Evolutionary conservation across 495 filamentous ascomycete species (phyloP).

Genomic region (Gamarada debralockiae): DNA sequence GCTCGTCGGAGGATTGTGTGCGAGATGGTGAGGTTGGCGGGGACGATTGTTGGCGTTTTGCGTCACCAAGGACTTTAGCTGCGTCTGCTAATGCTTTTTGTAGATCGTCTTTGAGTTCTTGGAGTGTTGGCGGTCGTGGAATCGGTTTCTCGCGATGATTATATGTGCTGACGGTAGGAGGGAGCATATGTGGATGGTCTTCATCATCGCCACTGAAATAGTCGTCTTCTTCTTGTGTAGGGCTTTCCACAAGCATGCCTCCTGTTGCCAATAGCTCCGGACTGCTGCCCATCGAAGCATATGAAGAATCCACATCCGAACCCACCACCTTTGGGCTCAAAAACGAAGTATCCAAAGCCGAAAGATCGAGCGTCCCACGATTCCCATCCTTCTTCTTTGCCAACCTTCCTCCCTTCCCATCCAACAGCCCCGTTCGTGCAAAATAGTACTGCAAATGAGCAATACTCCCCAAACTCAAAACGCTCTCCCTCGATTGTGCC

Average conservation of each 20-base stretch:
- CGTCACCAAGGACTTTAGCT: conserved; percentile 54
- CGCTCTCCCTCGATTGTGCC: conserved; percentile 83
- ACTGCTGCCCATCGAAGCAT: conserved; percentile 52
- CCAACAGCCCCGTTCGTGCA: conserved; percentile 85
- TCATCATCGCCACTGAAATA: conserved; percentile 56
- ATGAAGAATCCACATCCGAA: conserved; percentile 50
- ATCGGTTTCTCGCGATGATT: conserved; percentile 81
- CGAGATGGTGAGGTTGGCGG: conserved; percentile 10
- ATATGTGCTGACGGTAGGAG: conserved; percentile 95
- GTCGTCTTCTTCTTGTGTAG: conserved; percentile 44
- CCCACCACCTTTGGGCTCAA: conserved; percentile 32
- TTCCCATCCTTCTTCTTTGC: conserved; percentile 48
- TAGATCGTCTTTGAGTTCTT: conserved; percentile 72
- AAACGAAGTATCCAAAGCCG: conserved; percentile 41
- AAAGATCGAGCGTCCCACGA: conserved; percentile 18
- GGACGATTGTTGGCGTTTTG: conserved; percentile 19
- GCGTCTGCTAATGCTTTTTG: conserved; percentile 61
- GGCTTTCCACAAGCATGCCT: conserved; percentile 29
- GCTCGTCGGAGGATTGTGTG: conserved; percentile 7
- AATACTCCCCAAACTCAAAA: conserved; percentile 93
- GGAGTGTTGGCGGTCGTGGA: conserved; percentile 79
- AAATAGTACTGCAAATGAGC: conserved; percentile 98
- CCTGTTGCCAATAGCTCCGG: conserved; percentile 42
- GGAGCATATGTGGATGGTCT: conserved; percentile 73
- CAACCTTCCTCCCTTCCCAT: conserved; percentile 87